Base-by-base conservation (phyloP, 2,329 filamentous ascomycete genomes). In the Sporothrix mexicana region DNA sequence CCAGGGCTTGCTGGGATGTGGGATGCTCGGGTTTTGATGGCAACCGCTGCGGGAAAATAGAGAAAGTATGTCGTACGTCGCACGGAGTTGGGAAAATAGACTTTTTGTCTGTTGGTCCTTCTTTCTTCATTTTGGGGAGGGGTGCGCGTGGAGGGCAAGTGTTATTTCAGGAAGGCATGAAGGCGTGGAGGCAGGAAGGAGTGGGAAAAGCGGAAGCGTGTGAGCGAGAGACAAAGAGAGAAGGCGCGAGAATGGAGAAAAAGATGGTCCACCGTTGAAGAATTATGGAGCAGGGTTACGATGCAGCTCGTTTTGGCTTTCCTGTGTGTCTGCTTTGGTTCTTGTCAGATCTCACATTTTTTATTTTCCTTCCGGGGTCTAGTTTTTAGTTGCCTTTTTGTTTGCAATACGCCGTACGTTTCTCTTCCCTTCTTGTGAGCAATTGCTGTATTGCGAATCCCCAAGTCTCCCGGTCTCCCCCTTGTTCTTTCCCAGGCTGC, bases 251-350 rank as follows among this genome's bases (percentile, higher is more conserved):
- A 62, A n/a, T 45, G 59, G 36, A 41, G 8, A n/a, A 20, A 61
- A 45, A 17, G 36, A 62, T 62, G 59, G 30, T 6, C 30, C 36
- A 23, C 59, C 59, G 36, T 62, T 62, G 59, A 23, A 62, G 59
- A 62, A 45, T 20, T 62, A 23, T 62, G 59, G 59, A 23, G 59
- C 36, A 45, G 45, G n/a, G 59, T 45, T 62, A 17, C 59, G 59
- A 62, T 62, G 59, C 59, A 62, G 36, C 57, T 61, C 59, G 59
- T 62, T 62, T 62, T 62, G 59, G 36, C 36, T 62, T 41, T 23
- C 12, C 30, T 57, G 3, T 43, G 57, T 62, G 57, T 41, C 57
- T 30, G 30, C 30, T 62, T 62, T 62, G 57, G 57, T 17, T 43
- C 30, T 20, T 62, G 36, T 62, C 59, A 45, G 59, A 62, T 45